These are phyloP conservation scores for Kuraishia capsulata DNA, from an alignment of 805 yeast genomes.

Conservation along the genomic window DNA sequence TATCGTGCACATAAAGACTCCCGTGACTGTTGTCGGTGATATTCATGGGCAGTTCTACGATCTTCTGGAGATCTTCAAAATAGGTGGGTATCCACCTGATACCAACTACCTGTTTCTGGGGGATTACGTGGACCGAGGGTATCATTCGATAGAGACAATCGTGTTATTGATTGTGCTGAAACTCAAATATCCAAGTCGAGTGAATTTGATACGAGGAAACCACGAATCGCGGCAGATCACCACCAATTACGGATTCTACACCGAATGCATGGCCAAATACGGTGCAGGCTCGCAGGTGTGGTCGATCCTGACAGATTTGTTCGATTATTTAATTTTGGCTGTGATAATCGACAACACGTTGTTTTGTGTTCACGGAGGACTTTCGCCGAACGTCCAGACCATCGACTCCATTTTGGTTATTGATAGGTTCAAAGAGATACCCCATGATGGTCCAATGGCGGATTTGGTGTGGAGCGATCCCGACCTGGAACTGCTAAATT, in stretches of 20 bases:
- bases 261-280: slow-evolving; percentile 88
- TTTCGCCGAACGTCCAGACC: slow-evolving; percentile 91
- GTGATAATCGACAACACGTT: slow-evolving; percentile 86
- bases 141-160: slow-evolving; percentile 90
- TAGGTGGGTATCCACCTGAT: slow-evolving; percentile 89
- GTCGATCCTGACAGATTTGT: slow-evolving; percentile 83
- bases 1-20: slow-evolving; percentile 74
- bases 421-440: slow-evolving; percentile 89
- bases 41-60: slow-evolving; percentile 98
- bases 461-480: slow-evolving; percentile 99
- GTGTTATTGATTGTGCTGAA: slow-evolving; percentile 73
- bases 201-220: slow-evolving; percentile 82
- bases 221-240: slow-evolving; percentile 97
- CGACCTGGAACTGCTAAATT: slow-evolving; percentile 70
- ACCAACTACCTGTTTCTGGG: slow-evolving; percentile 91
- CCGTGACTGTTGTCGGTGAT: slow-evolving; percentile 95
- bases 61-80: slow-evolving; percentile 81
- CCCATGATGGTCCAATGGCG: slow-evolving; percentile 99
- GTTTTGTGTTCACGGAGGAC: slow-evolving; percentile 95
- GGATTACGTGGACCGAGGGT: slow-evolving; percentile 94
- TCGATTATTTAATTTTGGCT: slow-evolving; percentile 82
- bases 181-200: slow-evolving; percentile 78
- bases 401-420: slow-evolving; percentile 85
- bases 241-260: slow-evolving; percentile 92
- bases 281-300: slow-evolving; percentile 69